phyloP scores from a whole-genome alignment of 1,284 basidiomycete genomes.

The Schizophyllum commune region DNA sequence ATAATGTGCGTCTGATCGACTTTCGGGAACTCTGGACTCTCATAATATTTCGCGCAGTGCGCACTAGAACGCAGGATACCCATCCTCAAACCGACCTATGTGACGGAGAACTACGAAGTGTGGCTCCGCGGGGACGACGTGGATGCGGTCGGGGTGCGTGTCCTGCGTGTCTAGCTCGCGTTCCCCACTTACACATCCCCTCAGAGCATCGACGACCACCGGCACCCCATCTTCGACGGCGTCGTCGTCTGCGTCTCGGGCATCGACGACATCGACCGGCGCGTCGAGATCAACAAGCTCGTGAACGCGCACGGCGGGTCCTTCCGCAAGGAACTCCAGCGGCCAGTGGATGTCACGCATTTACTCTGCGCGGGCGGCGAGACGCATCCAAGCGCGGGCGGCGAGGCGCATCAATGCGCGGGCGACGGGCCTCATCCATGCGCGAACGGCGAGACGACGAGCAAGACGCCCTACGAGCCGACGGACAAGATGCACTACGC shows the following conservation, averaged over 20 bases:
- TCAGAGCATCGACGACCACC: conserved; percentile 47
- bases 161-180: not conserved
- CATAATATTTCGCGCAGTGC: conserved; percentile 36
- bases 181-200: conserved; percentile 3
- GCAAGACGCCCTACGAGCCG: conserved; percentile 20
- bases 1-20: conserved; percentile 36
- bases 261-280: conserved; percentile 43
- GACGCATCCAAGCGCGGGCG: too few species aligned
- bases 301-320: conserved; percentile 46
- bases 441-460: not conserved
- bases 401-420: too few species aligned
- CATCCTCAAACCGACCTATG: conserved; percentile 67
- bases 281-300: conserved; percentile 49
- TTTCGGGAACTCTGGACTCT: too few species aligned
- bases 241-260: conserved; percentile 62
- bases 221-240: conserved; percentile 58
- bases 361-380: conserved; percentile 53
- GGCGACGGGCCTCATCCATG: too few species aligned
- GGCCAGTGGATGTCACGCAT: conserved; percentile 64
- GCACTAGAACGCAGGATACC: conserved; percentile 69
- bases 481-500: conserved; percentile 68
- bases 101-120: conserved; percentile 55
- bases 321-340: conserved; percentile 55
- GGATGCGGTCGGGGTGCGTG: conserved; percentile 36
- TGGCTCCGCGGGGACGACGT: conserved; percentile 77